Percentiles rank a stretch among this genome's conserved stretches.
phyloP scores from a whole-genome alignment of 2,329 filamentous ascomycete genomes.

The Cladophialophora bantiana region DNA sequence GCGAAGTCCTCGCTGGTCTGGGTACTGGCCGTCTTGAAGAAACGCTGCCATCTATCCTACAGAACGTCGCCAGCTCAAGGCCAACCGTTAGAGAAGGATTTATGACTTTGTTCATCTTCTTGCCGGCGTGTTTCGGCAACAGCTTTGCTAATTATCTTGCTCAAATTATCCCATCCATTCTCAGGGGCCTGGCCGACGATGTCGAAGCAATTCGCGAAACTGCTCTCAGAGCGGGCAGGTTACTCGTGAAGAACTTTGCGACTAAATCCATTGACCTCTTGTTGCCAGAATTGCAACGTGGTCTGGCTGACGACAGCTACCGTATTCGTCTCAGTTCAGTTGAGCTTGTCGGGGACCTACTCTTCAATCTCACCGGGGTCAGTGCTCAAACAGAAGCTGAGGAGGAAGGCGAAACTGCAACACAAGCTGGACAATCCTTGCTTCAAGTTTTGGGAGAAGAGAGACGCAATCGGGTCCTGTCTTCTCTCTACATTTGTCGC shows the following conservation, averaged over 20 bases:
- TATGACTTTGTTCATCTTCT: slow-evolving; percentile 99
- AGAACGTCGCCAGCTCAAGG: slow-evolving; percentile 93
- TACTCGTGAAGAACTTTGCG: slow-evolving; percentile 98
- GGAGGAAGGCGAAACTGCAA: slow-evolving; percentile 77
- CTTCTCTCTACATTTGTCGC: slow-evolving; percentile 95
- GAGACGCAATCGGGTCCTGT: slow-evolving; percentile 94
- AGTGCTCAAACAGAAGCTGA: slow-evolving; percentile 78
- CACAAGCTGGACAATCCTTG: slow-evolving; percentile 89
- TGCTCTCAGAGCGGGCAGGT: slow-evolving; percentile 88
- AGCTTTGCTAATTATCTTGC: slow-evolving; percentile 95
- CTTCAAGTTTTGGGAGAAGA: slow-evolving; percentile 94
- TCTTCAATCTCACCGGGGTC: slow-evolving; percentile 97
- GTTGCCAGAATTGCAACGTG: slow-evolving; percentile 91
- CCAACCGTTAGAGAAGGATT: slow-evolving; percentile 93
- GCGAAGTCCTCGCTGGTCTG: slow-evolving; percentile 92
- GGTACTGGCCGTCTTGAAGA: slow-evolving; percentile 93
- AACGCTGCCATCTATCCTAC: slow-evolving; percentile 91
- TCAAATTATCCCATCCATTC: slow-evolving; percentile 93
- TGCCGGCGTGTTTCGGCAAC: slow-evolving; percentile 98
- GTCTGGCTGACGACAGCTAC: slow-evolving; percentile 95
- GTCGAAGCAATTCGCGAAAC: slow-evolving; percentile 96
- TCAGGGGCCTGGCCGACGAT: slow-evolving; percentile 93
- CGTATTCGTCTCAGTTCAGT: slow-evolving; percentile 98
- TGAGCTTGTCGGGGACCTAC: slow-evolving; percentile 91
- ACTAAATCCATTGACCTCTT: slow-evolving; percentile 92